These are phyloP conservation scores for Emergomyces orientalis DNA, from an alignment of 2,329 filamentous ascomycete species.

Conservation along the genomic window DNA sequence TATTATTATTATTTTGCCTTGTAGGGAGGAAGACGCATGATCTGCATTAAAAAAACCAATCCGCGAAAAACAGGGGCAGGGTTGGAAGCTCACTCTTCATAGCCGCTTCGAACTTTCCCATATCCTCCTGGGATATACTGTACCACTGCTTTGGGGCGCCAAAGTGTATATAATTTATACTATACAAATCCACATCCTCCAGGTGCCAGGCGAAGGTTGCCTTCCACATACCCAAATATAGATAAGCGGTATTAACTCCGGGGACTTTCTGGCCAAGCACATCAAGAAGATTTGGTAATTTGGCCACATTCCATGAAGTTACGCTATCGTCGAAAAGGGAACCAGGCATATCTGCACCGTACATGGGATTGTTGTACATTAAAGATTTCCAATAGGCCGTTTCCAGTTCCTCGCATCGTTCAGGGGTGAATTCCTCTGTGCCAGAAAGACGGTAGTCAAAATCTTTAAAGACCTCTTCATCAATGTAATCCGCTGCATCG, in stretches of 20 bases:
- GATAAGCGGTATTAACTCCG: slow-evolving; percentile 93
- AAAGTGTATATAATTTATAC: slow-evolving; percentile 99
- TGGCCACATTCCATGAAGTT: slow-evolving; percentile 86
- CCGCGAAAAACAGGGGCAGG: background rate
- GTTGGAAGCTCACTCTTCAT: slow-evolving; percentile 59
- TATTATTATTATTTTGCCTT: background rate
- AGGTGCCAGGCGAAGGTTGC: slow-evolving; percentile 98
- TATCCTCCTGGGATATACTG: slow-evolving; percentile 93
- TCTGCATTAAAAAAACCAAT: background rate
- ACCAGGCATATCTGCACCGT: slow-evolving; percentile 92
- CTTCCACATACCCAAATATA: slow-evolving; percentile 99
- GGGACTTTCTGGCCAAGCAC: slow-evolving; percentile 92
- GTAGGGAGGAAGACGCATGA: background rate
- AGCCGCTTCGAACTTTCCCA: slow-evolving; percentile 80
- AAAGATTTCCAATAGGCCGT: slow-evolving; percentile 95
- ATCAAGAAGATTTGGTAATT: slow-evolving; percentile 85
- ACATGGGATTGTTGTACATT: slow-evolving; percentile 88
- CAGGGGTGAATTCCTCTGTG: slow-evolving; percentile 76
- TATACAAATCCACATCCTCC: slow-evolving; percentile 97
- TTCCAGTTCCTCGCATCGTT: slow-evolving; percentile 90
- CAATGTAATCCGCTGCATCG: slow-evolving; percentile 67
- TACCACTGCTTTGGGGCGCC: slow-evolving; percentile 99
- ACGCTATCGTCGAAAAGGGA: slow-evolving; percentile 84
- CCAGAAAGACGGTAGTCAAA: slow-evolving; percentile 84
- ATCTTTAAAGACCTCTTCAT: slow-evolving; percentile 80